Evolutionary conservation across 257 asterid genomes (phyloP).

Genomic region (Scutellaria barbata): DNA sequence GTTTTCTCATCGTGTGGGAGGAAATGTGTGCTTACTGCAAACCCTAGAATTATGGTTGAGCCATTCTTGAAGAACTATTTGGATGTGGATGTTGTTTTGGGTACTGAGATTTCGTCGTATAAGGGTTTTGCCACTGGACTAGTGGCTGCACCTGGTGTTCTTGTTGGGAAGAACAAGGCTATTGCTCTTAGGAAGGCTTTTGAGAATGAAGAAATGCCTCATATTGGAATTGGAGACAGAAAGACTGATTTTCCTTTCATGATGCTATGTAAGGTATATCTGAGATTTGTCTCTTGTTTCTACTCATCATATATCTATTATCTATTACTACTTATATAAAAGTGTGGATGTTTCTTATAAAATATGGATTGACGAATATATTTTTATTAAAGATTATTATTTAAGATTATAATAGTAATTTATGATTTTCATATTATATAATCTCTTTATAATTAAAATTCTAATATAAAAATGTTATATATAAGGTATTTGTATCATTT

Average conservation of each 20-base stretch:
- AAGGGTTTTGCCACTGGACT: constrained; percentile 35
- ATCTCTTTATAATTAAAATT: no score
- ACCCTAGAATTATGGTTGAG: background rate
- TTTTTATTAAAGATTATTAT: no score
- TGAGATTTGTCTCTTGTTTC: no score
- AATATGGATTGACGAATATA: no score
- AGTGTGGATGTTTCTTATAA: no score
- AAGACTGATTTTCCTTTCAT: constrained; percentile 1
- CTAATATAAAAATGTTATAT: no score
- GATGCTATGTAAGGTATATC: constrained; percentile 27
- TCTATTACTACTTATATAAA: no score
- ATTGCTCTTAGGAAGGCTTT: background rate
- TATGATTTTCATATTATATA: no score
- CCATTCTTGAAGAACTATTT: constrained; percentile 41
- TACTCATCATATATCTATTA: no score
- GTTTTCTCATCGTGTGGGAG: constrained; percentile 40
- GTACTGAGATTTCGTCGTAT: constrained; percentile 38
- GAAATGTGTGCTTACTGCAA: constrained; percentile 36
- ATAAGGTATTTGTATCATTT: no score
- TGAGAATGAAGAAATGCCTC: no score
- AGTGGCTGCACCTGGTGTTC: constrained; percentile 10
- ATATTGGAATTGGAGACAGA: constrained; percentile 23
- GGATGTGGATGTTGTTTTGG: constrained; percentile 37
- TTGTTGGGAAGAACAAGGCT: constrained; percentile 26
- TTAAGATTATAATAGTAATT: no score